phyloP scores from a whole-genome alignment of 164 flowering plant species.

The Dillenia suffruticosa region DNA sequence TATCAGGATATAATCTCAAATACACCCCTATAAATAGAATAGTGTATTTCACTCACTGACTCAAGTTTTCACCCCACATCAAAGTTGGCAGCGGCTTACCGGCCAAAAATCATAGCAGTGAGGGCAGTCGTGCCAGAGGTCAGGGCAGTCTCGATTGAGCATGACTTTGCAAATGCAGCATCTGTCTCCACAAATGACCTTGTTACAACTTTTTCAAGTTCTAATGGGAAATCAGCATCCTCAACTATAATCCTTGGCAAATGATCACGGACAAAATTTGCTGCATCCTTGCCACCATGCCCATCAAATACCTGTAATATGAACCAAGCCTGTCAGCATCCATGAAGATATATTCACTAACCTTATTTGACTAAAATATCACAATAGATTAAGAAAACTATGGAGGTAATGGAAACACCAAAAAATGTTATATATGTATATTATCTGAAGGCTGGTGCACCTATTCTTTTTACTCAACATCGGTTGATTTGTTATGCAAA shows the following conservation, averaged over 20 bases:
- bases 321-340: background rate
- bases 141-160: constrained; percentile 53
- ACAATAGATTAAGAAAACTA: too few species aligned
- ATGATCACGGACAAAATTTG: constrained; percentile 85
- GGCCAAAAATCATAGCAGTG: constrained; percentile 90
- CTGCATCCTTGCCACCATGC: constrained; percentile 88
- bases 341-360: too few species aligned
- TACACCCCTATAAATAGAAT: too few species aligned
- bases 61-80: too few species aligned
- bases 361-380: too few species aligned
- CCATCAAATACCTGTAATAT: constrained; percentile 88
- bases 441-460: too few species aligned
- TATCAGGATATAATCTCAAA: too few species aligned
- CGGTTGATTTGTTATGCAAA: too few species aligned
- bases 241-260: constrained; percentile 85
- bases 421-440: too few species aligned
- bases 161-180: constrained; percentile 57
- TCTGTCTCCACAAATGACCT: constrained; percentile 79
- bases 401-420: too few species aligned
- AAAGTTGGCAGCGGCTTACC: constrained; percentile 29
- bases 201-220: constrained; percentile 78
- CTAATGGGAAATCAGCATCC: constrained; percentile 87
- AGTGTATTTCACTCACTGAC: too few species aligned
- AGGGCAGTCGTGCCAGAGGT: constrained; percentile 95
- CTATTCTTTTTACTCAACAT: too few species aligned